These are phyloP conservation scores for Lepidium africanum DNA, from an alignment of 345 rosid genomes.

Conservation along the genomic window DNA sequence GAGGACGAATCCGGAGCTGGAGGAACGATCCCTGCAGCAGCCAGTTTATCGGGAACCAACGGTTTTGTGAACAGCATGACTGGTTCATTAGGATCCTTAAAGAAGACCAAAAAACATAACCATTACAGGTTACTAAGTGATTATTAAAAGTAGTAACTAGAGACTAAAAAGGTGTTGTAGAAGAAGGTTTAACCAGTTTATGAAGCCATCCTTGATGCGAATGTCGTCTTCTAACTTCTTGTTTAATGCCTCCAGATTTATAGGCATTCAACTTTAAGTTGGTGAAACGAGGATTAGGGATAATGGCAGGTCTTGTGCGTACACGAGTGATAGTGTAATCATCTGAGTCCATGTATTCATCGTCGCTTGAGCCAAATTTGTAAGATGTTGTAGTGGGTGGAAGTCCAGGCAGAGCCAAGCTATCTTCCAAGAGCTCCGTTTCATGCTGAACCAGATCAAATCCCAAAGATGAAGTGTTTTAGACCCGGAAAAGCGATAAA, in stretches of 20 bases:
- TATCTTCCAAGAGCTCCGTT: slow-evolving; percentile 77
- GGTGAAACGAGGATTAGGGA: slow-evolving; percentile 39
- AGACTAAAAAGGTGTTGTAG: background rate
- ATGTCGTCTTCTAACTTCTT: slow-evolving; percentile 66
- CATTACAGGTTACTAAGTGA: background rate
- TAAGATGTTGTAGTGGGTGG: slow-evolving; percentile 41
- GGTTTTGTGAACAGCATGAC: slow-evolving; percentile 86
- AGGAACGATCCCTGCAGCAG: slow-evolving; percentile 78
- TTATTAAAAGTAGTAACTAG: background rate
- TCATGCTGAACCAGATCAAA: slow-evolving; percentile 44
- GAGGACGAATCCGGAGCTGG: slow-evolving; percentile 43
- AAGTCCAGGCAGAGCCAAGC: slow-evolving; percentile 62
- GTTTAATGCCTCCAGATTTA: slow-evolving; percentile 50
- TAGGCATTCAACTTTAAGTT: slow-evolving; percentile 38
- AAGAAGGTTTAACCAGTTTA: slow-evolving; percentile 46
- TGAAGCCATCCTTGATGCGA: slow-evolving; percentile 70
- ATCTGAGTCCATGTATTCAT: slow-evolving; percentile 82
- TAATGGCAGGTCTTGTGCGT: slow-evolving; percentile 36
- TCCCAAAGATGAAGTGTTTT: background rate
- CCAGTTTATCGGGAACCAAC: slow-evolving; percentile 79
- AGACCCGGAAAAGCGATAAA: background rate
- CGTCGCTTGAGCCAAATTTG: slow-evolving; percentile 82
- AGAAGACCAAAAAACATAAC: background rate
- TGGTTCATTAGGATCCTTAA: slow-evolving; percentile 86
- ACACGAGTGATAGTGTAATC: slow-evolving; percentile 57